Evolutionary conservation across 2,329 filamentous ascomycete species (phyloP).

Genomic region (Ascochyta viciae-villosae): DNA sequence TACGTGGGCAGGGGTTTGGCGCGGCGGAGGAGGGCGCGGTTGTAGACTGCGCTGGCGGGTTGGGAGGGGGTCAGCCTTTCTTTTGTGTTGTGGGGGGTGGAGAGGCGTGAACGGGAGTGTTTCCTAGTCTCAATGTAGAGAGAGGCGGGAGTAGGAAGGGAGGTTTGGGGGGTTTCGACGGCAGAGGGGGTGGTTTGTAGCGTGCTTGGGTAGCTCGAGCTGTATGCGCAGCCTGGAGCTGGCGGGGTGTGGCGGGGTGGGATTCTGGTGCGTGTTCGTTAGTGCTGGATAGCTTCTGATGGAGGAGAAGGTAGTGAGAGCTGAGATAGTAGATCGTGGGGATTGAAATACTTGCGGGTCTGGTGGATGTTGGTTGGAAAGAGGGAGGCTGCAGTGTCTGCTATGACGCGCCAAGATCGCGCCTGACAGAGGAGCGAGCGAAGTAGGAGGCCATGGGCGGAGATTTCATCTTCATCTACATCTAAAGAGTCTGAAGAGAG

Average conservation of each 20-base stretch:
- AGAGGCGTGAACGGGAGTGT: no score
- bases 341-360: background rate
- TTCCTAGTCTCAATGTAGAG: no score
- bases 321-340: no score
- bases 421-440: background rate
- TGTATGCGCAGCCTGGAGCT: background rate
- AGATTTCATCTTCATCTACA: background rate
- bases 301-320: no score
- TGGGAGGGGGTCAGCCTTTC: background rate
- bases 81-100: no score
- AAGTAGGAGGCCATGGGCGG: background rate
- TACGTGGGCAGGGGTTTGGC: background rate
- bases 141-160: no score
- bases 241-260: no score
- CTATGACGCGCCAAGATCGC: background rate
- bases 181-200: background rate
- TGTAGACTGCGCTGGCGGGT: background rate
- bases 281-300: background rate
- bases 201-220: background rate
- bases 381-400: background rate
- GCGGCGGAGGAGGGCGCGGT: background rate
- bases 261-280: background rate
- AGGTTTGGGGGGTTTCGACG: background rate
- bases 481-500: no score
- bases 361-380: background rate